Evolutionary conservation across 495 filamentous ascomycete species (phyloP).

Genomic region (Annulohypoxylon bovei): DNA sequence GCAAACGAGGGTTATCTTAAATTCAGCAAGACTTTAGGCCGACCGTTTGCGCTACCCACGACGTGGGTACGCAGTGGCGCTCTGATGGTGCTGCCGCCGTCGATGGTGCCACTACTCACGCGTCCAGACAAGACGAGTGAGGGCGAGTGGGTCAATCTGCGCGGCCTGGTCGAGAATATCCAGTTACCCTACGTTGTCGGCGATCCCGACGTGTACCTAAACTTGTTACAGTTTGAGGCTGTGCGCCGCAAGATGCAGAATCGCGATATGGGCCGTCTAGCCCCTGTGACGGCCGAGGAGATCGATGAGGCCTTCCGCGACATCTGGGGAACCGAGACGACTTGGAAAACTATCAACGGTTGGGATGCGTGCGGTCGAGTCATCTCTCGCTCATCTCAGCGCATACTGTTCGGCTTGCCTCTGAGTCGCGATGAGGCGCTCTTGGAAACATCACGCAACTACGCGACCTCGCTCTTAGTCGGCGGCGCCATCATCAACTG

Average conservation of each 20-base stretch:
- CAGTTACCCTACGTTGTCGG: neutral
- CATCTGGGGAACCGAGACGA: neutral
- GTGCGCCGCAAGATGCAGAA: neutral
- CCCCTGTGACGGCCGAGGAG: neutral
- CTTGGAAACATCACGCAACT: neutral
- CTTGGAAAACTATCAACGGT: neutral
- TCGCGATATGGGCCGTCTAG: neutral
- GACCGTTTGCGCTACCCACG: neutral
- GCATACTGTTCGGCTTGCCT: neutral
- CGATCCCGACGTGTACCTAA: neutral
- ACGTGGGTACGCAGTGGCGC: neutral
- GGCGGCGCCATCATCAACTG: neutral
- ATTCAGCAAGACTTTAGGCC: neutral
- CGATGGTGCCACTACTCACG: neutral
- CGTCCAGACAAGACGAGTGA: neutral
- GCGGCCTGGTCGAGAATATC: neutral
- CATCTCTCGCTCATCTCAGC: neutral
- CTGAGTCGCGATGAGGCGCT: neutral
- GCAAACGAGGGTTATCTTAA: neutral
- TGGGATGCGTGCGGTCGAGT: neutral
- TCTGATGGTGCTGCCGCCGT: neutral
- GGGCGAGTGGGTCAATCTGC: neutral
- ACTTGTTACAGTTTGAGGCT: neutral
- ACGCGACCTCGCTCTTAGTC: neutral
- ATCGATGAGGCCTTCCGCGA: neutral